Percentiles rank a stretch among this genome's conserved stretches.
Conservation (phyloP, 257 asterid genomes). For the Gynochthodes officinalis region DNA sequence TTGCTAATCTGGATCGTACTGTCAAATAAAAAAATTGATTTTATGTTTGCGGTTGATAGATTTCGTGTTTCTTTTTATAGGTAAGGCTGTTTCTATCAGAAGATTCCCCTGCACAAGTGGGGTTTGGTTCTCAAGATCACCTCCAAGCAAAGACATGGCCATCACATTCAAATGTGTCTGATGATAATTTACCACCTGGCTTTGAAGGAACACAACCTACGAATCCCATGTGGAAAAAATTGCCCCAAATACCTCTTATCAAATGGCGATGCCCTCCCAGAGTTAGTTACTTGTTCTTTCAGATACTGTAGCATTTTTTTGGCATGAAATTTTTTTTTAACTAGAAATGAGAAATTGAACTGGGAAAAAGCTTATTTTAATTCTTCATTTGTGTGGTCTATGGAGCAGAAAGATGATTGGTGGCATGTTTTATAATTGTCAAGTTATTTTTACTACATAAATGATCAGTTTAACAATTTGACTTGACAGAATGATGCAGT, state of each 20-base stretch:
- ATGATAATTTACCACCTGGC: slow-evolving; percentile 89
- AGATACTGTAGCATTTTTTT: not conserved
- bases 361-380: not conserved
- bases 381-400: not conserved
- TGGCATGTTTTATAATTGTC: not conserved
- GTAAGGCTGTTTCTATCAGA: slow-evolving; percentile 78
- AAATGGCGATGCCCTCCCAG: slow-evolving; percentile 76
- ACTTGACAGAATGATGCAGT: too few species aligned
- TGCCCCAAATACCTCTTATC: slow-evolving; percentile 62
- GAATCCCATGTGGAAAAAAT: slow-evolving; percentile 41
- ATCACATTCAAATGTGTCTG: slow-evolving; percentile 41
- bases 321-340: slow-evolving; percentile 6
- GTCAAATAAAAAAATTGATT: not conserved
- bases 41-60: not conserved
- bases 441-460: too few species aligned
- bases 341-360: not conserved
- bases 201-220: slow-evolving; percentile 66
- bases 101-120: slow-evolving; percentile 82
- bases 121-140: slow-evolving; percentile 66
- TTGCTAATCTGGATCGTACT: not conserved
- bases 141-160: slow-evolving; percentile 77
- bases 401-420: not conserved
- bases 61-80: slow-evolving; percentile 34
- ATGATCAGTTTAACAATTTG: too few species aligned
- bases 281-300: slow-evolving; percentile 40